Conservation (phyloP, 2,329 filamentous ascomycete genomes). For the Daldinia sp. region DNA sequence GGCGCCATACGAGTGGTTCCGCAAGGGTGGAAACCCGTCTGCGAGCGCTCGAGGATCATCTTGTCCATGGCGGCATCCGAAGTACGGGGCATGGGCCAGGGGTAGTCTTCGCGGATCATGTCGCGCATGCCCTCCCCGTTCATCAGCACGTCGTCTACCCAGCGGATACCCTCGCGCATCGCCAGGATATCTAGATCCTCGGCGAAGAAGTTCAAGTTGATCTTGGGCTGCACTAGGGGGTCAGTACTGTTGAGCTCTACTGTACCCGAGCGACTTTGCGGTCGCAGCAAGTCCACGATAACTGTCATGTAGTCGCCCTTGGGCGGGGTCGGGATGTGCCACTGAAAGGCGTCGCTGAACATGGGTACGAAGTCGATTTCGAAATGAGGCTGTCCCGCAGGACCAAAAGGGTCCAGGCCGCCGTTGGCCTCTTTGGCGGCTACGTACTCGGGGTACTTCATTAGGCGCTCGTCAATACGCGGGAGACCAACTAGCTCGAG, state of each 20-base stretch:
- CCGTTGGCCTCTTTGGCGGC: constrained; percentile 53
- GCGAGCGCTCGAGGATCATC: constrained; percentile 64
- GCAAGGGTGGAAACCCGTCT: constrained; percentile 63
- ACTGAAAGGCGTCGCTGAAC: constrained; percentile 60
- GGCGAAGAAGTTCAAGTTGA: constrained; percentile 68
- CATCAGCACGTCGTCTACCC: constrained; percentile 64
- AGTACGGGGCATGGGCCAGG: constrained; percentile 66
- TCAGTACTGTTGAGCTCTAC: constrained; percentile 65
- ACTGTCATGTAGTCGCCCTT: constrained; percentile 63
- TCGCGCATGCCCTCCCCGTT: constrained; percentile 65
- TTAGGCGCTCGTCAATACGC: constrained; percentile 62
- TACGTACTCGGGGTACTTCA: constrained; percentile 57
- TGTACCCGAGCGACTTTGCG: constrained; percentile 56
- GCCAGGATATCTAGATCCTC: constrained; percentile 65
- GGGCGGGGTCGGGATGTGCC: constrained; percentile 54
- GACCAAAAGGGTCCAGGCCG: constrained; percentile 62
- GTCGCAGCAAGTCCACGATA: constrained; percentile 58
- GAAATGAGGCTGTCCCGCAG: constrained; percentile 66
- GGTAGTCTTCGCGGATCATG: constrained; percentile 62
- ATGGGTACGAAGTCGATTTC: constrained; percentile 69
- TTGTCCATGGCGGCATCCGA: constrained; percentile 65
- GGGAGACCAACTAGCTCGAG: constrained; percentile 64
- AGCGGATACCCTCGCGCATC: constrained; percentile 65
- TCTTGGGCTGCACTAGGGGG: constrained; percentile 65
- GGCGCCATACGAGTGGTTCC: constrained; percentile 63